Conservation (phyloP, 1,139 yeast genomes). For the Blastobotrys serpentis region DNA sequence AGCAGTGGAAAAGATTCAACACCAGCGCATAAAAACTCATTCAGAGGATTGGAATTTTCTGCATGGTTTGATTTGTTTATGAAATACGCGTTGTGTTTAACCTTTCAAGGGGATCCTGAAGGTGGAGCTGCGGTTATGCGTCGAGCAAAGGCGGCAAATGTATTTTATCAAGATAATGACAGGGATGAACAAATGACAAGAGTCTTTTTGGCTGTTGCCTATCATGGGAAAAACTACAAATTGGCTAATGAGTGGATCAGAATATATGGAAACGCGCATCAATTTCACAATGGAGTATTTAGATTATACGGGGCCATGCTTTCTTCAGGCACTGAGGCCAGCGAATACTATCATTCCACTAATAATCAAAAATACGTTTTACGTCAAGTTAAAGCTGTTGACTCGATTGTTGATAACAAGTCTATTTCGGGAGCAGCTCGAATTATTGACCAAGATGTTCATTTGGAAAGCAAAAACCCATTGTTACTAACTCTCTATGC, state of each 20-base stretch:
- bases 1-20: neutral
- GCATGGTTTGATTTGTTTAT: conserved; percentile 85
- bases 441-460: conserved; percentile 49
- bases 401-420: conserved; percentile 55
- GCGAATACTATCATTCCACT: conserved; percentile 65
- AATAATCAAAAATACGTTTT: conserved; percentile 87
- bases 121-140: conserved; percentile 72
- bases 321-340: conserved; percentile 58
- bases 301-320: conserved; percentile 68
- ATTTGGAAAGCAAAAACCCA: conserved; percentile 53
- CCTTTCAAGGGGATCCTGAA: conserved; percentile 59
- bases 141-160: conserved; percentile 72
- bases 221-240: conserved; percentile 53
- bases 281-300: conserved; percentile 69
- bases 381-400: conserved; percentile 87
- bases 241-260: conserved; percentile 59
- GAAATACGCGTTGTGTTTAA: conserved; percentile 67
- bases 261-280: conserved; percentile 61
- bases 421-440: conserved; percentile 78
- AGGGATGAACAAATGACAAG: conserved; percentile 58
- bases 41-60: conserved; percentile 73
- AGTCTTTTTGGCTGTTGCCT: conserved; percentile 64
- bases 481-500: conserved; percentile 76
- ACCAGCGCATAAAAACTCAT: conserved; percentile 34
- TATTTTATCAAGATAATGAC: conserved; percentile 60